phyloP scores from a whole-genome alignment of 2,329 filamentous ascomycete species.

The Penicillium thymicola region DNA sequence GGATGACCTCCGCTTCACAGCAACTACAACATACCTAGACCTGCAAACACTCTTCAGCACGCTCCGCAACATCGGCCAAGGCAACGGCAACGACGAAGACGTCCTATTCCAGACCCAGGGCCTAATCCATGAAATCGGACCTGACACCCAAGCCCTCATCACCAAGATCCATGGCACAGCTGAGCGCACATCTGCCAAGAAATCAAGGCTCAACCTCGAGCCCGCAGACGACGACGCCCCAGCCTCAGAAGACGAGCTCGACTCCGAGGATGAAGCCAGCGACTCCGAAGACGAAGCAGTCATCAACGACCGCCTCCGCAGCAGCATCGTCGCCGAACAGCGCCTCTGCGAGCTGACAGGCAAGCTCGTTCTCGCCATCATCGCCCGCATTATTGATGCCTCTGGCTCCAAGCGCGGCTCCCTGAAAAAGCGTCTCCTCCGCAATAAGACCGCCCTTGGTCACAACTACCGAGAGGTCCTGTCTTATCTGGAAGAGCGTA shows the following conservation, averaged over 20 bases:
- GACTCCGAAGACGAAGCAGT: conserved; percentile 37
- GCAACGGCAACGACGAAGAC: conserved; percentile 41
- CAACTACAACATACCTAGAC: conserved; percentile 76
- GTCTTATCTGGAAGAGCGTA: conserved; percentile 70
- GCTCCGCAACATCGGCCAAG: conserved; percentile 54
- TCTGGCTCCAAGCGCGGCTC: conserved; percentile 58
- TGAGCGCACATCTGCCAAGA: conserved; percentile 75
- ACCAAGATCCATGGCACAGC: conserved; percentile 72
- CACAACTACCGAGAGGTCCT: conserved; percentile 82
- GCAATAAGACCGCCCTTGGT: conserved; percentile 78
- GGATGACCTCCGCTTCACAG: conserved; percentile 73
- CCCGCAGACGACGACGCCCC: conserved; percentile 68
- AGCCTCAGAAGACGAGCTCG: conserved; percentile 60
- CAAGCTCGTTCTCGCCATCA: conserved; percentile 77
- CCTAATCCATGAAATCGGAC: conserved; percentile 67
- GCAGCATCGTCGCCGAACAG: conserved; percentile 75
- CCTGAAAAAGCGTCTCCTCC: conserved; percentile 67
- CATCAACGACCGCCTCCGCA: conserved; percentile 55
- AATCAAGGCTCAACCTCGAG: conserved; percentile 47
- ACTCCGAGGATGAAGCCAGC: conserved; percentile 38
- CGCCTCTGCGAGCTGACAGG: conserved; percentile 79
- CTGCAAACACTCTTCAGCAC: conserved; percentile 75
- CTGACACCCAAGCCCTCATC: conserved; percentile 62
- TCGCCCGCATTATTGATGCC: conserved; percentile 70
- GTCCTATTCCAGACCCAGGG: conserved; percentile 55